These are phyloP conservation scores for Serendipita vermifera DNA, from an alignment of 768 basidiomycete genomes.

Conservation along the genomic window DNA sequence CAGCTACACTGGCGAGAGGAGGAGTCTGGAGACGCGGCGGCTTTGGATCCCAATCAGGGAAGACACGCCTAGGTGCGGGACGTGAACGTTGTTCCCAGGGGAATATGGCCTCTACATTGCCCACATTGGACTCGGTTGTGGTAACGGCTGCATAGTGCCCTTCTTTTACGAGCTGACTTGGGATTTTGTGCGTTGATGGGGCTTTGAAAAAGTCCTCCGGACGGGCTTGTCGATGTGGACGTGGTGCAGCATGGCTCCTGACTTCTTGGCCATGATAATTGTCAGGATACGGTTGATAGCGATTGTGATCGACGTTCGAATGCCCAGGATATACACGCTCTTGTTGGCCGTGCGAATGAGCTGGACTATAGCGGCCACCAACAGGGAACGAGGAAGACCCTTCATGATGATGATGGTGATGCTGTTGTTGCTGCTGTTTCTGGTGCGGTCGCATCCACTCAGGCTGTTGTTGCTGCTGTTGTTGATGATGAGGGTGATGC, in stretches of 20 bases:
- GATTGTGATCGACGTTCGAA: neutral
- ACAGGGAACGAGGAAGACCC: neutral
- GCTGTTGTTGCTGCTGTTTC: neutral
- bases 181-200: conserved; percentile 47
- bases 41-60: conserved; percentile 47
- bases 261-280: too few relatives aligned
- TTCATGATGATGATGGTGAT: neutral
- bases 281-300: neutral
- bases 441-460: too few relatives aligned
- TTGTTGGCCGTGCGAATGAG: neutral
- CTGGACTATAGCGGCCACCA: neutral
- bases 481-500: neutral
- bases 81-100: conserved; percentile 88
- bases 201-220: conserved; percentile 42
- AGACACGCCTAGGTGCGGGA: conserved; percentile 52
- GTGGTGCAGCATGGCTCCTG: too few relatives aligned
- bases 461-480: neutral
- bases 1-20: too few relatives aligned
- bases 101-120: conserved; percentile 67
- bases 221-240: conserved; percentile 2
- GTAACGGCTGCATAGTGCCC: conserved; percentile 59
- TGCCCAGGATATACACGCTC: neutral
- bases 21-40: conserved; percentile 1
- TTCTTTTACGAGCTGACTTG: conserved; percentile 51
- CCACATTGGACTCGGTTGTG: conserved; percentile 35